Evolutionary conservation across 2,329 filamentous ascomycete species (phyloP).

Genomic region (Verticillium nubilum): DNA sequence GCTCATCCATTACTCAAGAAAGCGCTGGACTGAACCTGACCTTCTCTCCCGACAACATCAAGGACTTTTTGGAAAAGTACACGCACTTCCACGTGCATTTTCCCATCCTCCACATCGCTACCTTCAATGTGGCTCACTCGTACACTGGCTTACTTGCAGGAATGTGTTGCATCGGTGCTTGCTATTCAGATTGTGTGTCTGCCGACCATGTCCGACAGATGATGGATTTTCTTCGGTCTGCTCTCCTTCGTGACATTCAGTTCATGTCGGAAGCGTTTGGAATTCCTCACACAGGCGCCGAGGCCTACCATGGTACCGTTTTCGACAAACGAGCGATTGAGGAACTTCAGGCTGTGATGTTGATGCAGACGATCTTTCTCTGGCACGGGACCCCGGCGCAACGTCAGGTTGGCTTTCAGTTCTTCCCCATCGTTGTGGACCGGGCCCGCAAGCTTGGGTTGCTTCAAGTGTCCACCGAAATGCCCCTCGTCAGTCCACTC

Average conservation of each 20-base stretch:
- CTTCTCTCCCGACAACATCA: constrained; percentile 63
- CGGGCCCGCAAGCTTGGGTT: constrained; percentile 54
- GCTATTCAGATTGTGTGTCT: constrained; percentile 62
- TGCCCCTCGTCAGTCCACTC: constrained; percentile 49
- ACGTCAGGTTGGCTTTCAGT: constrained; percentile 55
- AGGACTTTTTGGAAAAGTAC: constrained; percentile 66
- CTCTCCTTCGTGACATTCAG: constrained; percentile 52
- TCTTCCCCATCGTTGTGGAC: constrained; percentile 50
- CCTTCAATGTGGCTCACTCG: constrained; percentile 61
- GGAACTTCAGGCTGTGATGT: constrained; percentile 61
- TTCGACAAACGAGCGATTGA: constrained; percentile 30
- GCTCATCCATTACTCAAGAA: constrained; percentile 49
- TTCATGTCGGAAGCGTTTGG: constrained; percentile 29
- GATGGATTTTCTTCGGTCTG: constrained; percentile 57
- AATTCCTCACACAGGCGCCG: constrained; percentile 8
- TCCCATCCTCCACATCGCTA: constrained; percentile 65
- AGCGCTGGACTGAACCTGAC: constrained; percentile 51
- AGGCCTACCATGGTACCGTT: background rate
- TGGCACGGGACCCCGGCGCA: constrained; percentile 68
- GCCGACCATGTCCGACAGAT: constrained; percentile 60
- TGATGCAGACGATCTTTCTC: constrained; percentile 56
- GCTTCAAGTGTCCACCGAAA: constrained; percentile 43
- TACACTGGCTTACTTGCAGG: constrained; percentile 62
- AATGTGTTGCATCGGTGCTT: constrained; percentile 69
- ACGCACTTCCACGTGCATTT: constrained; percentile 70